Base-by-base conservation (phyloP, 1,139 yeast species). In the Yamadazyma blattariae region DNA sequence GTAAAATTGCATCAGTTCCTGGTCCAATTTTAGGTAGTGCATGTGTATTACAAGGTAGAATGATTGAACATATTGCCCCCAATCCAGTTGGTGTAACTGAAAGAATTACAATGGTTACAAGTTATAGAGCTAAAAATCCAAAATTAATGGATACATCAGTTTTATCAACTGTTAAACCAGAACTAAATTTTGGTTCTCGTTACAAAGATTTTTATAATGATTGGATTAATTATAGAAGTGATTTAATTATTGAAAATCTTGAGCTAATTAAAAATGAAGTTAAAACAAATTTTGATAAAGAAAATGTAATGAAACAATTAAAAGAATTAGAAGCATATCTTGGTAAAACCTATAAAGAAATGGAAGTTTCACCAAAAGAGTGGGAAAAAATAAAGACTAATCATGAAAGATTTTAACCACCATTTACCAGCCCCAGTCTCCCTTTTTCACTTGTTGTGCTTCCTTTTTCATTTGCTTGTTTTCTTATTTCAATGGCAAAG, bases 21-120 rank as follows among this genome's bases (percentile, higher is more conserved):
- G 77, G 78, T 11, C 82, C 82, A 14, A 65, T 66, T 25, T 59
- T 55, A 46, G 82, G 83, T 3, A 68, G 67, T 45, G 81, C 77
- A n/a, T 62, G 70, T 27, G 69, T 77, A 18, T 59, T 77, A 35
- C 82, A 77, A 51, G 82, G 83, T 6, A 61, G 81, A 39, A 53
- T 68, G 30, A 60, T 77, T 34, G 64, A 64, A 43, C 82, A 77
- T 48, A 63, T 77, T 50, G 82, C 82, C n/a, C 75, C 79, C 26
- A 58, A 60, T 35, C 81, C 82, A 10, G 34, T 59, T 26, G 81
- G 80, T 4, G 59, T 64, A 38, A 52, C 67, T 22, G 83, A 77
- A 50, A 64, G 82, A 55, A 74, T 77, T 40, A 76, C 82, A 7
- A 61, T 69, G 70, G 71, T 66, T 15, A 65, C 71, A 5, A 59